Conservation (phyloP, 2,329 filamentous ascomycete genomes). For the Rutstroemia sp. region DNA sequence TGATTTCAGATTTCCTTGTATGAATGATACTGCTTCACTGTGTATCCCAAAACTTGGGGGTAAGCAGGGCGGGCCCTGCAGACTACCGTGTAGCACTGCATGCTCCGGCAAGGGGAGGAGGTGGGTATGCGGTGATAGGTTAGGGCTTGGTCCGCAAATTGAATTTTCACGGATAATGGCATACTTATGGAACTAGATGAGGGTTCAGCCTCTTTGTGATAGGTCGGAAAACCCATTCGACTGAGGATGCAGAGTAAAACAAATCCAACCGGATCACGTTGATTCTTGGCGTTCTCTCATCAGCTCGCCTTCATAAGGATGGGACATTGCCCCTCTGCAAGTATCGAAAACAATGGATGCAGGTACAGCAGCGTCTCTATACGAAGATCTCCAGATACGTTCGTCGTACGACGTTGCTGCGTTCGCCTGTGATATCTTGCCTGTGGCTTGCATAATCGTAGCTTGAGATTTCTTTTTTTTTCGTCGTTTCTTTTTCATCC, state of each 20-base stretch:
- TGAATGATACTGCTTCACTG: constrained; percentile 1
- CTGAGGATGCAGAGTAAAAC: neutral
- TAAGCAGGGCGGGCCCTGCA: neutral
- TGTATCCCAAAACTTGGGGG: neutral
- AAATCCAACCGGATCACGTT: neutral
- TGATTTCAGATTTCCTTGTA: neutral
- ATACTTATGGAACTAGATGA: constrained; percentile 2
- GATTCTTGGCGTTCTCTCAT: neutral
- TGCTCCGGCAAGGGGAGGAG: constrained; percentile 5
- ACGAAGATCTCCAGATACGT: neutral
- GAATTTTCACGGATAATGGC: constrained; percentile 5
- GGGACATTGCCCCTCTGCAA: neutral
- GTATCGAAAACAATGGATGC: neutral
- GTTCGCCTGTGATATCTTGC: neutral
- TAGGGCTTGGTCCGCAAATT: neutral
- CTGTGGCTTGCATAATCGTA: constrained; percentile 5
- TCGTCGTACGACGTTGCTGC: neutral
- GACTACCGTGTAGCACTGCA: constrained; percentile 12
- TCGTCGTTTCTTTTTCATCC: neutral
- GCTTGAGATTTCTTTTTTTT: neutral
- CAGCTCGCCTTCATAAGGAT: constrained; percentile 4
- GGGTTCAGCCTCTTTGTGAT: constrained; percentile 6
- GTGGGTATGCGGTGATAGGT: constrained; percentile 4
- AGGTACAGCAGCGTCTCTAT: neutral
- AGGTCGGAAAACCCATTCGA: neutral